Conservation (phyloP, 169 alveolate genomes). For the Eimeria maxima region DNA sequence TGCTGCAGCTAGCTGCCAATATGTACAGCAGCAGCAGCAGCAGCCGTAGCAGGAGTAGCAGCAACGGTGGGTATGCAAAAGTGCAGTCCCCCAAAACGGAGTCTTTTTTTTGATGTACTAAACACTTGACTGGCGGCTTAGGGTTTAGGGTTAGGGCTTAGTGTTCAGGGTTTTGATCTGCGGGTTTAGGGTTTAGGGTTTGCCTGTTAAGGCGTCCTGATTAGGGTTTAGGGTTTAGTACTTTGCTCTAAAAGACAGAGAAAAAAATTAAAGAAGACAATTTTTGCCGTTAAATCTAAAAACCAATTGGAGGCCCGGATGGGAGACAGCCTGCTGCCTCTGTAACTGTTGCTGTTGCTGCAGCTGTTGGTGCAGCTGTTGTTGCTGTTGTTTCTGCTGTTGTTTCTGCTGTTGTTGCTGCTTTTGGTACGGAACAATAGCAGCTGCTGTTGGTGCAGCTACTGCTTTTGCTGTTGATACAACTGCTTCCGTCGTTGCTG, state of each 20-base stretch:
- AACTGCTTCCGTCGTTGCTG: not conserved
- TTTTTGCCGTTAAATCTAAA: not conserved
- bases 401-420: not conserved
- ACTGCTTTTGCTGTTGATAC: not conserved
- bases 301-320: not conserved
- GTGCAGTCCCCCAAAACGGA: not conserved
- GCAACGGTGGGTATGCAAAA: not conserved
- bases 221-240: not conserved
- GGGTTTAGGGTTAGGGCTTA: not conserved
- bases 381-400: not conserved
- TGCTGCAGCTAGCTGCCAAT: conserved; percentile 21
- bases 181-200: not conserved
- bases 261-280: too few relatives aligned
- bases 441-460: not conserved
- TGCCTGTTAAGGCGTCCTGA: not conserved
- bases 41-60: conserved; percentile 20
- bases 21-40: conserved; percentile 35
- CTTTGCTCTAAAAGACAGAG: not conserved
- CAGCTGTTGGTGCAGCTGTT: not conserved
- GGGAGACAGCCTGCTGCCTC: not conserved
- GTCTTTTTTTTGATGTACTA: not conserved
- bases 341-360: not conserved
- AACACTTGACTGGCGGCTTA: not conserved
- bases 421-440: not conserved
- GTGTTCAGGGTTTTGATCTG: not conserved